Conservation (phyloP, 257 asterid species). For the Ligustrum vulgare region DNA sequence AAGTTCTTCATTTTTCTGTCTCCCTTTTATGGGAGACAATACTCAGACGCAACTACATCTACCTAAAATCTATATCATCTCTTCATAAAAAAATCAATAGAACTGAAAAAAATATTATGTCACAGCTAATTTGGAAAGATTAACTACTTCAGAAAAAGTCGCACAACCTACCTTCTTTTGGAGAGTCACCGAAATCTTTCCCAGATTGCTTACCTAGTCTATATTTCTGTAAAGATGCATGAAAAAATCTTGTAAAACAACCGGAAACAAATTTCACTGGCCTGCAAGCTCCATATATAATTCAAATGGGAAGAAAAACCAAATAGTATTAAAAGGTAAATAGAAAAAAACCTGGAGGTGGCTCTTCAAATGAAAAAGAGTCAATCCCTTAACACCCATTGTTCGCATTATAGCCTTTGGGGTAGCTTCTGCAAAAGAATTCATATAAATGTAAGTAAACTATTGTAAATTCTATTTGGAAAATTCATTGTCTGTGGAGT, state of each 20-base stretch:
- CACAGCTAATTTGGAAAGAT: not conserved
- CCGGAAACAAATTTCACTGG: not conserved
- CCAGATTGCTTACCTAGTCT: conserved; percentile 20
- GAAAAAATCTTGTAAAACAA: not conserved
- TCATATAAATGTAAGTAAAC: conserved; percentile 7
- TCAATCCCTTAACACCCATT: conserved; percentile 89
- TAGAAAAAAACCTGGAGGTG: conserved; percentile 66
- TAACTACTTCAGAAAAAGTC: not conserved
- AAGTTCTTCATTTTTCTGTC: not conserved
- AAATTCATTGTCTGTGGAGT: conserved; percentile 8
- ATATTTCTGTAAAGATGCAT: conserved; percentile 8
- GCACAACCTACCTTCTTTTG: conserved; percentile 13
- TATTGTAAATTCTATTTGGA: not conserved
- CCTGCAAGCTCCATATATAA: conserved; percentile 9
- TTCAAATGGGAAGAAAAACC: conserved; percentile 2
- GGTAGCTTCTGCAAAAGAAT: conserved; percentile 72
- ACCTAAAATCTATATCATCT: not conserved
- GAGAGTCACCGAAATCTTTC: conserved; percentile 12
- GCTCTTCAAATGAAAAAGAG: conserved; percentile 83
- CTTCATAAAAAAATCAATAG: not conserved
- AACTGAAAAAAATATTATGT: not conserved
- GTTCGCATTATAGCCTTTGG: conserved; percentile 92
- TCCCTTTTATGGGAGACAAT: not conserved
- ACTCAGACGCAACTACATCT: not conserved
- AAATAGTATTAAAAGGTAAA: not conserved